These are phyloP conservation scores for Ceratobasidium papillatum DNA, from an alignment of 1,284 basidiomycete species.

Conservation along the genomic window DNA sequence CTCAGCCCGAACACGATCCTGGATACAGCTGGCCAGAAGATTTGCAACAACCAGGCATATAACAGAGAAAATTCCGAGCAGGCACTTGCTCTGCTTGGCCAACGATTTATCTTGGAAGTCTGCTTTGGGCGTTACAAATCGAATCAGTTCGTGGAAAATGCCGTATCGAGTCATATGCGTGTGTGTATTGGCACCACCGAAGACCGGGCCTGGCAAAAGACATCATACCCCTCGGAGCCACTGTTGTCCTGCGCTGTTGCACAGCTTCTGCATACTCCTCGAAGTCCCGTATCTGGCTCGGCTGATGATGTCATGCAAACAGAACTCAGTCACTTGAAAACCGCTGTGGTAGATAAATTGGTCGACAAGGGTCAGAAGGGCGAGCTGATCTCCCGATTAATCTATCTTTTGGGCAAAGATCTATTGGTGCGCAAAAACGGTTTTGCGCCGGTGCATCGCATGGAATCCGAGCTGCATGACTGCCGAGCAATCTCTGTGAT, in stretches of 20 bases:
- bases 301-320: too few species aligned
- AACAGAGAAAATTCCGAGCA: background rate
- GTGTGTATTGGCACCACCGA: background rate
- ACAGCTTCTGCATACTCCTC: background rate
- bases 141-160: background rate
- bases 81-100: slow-evolving; percentile 16
- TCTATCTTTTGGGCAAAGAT: slow-evolving; percentile 8
- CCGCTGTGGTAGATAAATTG: background rate
- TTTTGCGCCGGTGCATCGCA: background rate
- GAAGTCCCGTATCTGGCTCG: background rate
- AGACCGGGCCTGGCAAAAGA: background rate
- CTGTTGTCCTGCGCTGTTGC: slow-evolving; percentile 22
- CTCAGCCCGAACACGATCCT: background rate
- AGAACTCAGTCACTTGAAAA: background rate
- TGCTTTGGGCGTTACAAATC: background rate
- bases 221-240: slow-evolving; percentile 10
- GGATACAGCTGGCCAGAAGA: background rate
- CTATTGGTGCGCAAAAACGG: background rate
- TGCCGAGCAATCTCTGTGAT: background rate
- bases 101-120: slow-evolving; percentile 4
- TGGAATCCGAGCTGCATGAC: background rate
- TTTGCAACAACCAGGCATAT: background rate
- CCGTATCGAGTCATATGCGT: slow-evolving; percentile 1
- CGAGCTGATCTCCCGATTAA: slow-evolving; percentile 2
- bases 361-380: slow-evolving; percentile 3